A percentile compares a stretch with the other conserved stretches of the same genome.
Conservation (phyloP, 805 yeast genomes). For the Yarrowia keelungensis region DNA sequence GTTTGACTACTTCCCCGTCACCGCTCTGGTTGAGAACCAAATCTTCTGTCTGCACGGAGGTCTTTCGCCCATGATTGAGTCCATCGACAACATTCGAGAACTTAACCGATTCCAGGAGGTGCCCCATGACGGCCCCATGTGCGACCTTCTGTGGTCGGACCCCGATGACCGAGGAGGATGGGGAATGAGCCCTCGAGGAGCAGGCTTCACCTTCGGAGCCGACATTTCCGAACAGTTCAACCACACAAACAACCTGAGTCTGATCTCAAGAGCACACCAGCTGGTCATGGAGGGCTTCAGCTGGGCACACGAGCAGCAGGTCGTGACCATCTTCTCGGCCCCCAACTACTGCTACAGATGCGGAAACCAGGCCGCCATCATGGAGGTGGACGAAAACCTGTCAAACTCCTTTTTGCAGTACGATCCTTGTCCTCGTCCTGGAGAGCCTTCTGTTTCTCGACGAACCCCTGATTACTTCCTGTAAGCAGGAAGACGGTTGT, state of each 20-base stretch:
- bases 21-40: conserved; percentile 92
- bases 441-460: conserved; percentile 96
- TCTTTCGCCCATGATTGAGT: conserved; percentile 94
- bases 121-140: conserved; percentile 98
- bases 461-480: conserved; percentile 97
- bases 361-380: conserved; percentile 97
- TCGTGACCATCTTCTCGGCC: conserved; percentile 92
- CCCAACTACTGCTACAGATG: conserved; percentile 97
- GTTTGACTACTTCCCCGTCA: conserved; percentile 94
- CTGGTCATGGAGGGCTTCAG: conserved; percentile 96
- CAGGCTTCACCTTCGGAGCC: conserved; percentile 98
- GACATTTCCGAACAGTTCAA: conserved; percentile 95
- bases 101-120: conserved; percentile 94
- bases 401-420: conserved; percentile 85
- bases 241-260: conserved; percentile 85
- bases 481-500: conserved; percentile 40
- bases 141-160: conserved; percentile 94
- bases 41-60: conserved; percentile 96
- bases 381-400: conserved; percentile 96
- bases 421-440: conserved; percentile 96
- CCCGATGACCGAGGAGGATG: conserved; percentile 98
- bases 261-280: conserved; percentile 96
- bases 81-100: conserved; percentile 92
- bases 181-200: conserved; percentile 99
- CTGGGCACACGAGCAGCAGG: conserved; percentile 94